Conservation (phyloP, 2,329 filamentous ascomycete genomes). For the Celoporthe dispersa region DNA sequence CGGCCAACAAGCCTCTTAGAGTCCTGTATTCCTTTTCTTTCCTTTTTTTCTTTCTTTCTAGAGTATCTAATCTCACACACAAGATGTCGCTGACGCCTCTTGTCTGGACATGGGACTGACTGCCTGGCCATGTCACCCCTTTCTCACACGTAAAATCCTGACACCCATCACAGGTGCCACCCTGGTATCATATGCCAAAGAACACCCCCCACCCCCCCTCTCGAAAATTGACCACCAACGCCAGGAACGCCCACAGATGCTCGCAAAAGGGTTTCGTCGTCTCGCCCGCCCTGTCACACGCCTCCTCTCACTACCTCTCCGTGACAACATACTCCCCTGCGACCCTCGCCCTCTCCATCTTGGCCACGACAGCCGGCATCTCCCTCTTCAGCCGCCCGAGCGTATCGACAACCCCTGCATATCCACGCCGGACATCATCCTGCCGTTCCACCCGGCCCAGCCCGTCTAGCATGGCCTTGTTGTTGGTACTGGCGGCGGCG, state of each 20-base stretch:
- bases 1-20: not conserved
- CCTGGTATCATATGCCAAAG: constrained; percentile 24
- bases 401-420: constrained; percentile 52
- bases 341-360: constrained; percentile 66
- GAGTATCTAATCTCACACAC: too few relatives aligned
- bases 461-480: constrained; percentile 35
- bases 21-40: not conserved
- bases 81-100: not conserved
- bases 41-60: too few relatives aligned
- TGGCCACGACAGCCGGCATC: constrained; percentile 65
- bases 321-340: constrained; percentile 62
- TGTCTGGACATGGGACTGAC: not conserved
- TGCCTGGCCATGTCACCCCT: not conserved
- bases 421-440: constrained; percentile 51
- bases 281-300: not conserved
- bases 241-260: constrained; percentile 22
- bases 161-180: not conserved
- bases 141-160: not conserved
- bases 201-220: not conserved
- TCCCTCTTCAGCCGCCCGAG: constrained; percentile 60
- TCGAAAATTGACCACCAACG: constrained; percentile 12
- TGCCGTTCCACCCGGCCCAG: constrained; percentile 49
- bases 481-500: not conserved
- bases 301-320: constrained; percentile 38
- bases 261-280: not conserved